These are phyloP conservation scores for Candida railenensis DNA, from an alignment of 805 yeast genomes.

Conservation along the genomic window DNA sequence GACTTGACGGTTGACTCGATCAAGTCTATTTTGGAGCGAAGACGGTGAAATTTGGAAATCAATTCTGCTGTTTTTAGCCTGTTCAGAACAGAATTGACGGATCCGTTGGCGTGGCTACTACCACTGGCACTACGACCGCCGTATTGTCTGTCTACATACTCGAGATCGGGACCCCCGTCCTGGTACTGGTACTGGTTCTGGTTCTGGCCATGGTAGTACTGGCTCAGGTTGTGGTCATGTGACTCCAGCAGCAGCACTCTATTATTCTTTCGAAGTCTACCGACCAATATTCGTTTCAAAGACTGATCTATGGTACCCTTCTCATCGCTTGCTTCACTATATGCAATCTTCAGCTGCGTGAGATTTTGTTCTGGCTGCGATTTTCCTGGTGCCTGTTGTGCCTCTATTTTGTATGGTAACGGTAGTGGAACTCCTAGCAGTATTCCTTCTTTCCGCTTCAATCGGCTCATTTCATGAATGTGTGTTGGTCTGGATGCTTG, in stretches of 20 bases:
- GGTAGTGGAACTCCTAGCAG: conserved; percentile 6
- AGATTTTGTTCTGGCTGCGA: not conserved
- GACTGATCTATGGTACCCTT: not conserved
- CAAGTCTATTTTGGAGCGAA: not conserved
- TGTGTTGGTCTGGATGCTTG: not conserved
- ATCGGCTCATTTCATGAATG: not conserved
- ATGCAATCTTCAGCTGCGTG: not conserved
- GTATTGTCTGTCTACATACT: not conserved
- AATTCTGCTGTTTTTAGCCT: not conserved
- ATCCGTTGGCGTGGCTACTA: not conserved
- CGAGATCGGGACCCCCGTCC: not conserved
- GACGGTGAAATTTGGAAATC: not conserved
- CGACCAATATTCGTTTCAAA: conserved; percentile 3
- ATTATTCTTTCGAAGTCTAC: not conserved
- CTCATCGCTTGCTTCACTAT: not conserved
- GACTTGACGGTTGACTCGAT: not conserved
- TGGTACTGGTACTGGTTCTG: not conserved
- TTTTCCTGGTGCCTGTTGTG: not conserved
- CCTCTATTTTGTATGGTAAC: conserved; percentile 3
- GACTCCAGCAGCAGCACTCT: not conserved
- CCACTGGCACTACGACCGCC: not conserved
- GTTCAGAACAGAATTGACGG: not conserved
- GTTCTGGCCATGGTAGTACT: not conserved
- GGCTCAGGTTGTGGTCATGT: not conserved
- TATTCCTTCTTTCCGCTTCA: conserved; percentile 1